Evolutionary conservation across 306 rosid genomes (phyloP).

Genomic region (Medicago arabica): DNA sequence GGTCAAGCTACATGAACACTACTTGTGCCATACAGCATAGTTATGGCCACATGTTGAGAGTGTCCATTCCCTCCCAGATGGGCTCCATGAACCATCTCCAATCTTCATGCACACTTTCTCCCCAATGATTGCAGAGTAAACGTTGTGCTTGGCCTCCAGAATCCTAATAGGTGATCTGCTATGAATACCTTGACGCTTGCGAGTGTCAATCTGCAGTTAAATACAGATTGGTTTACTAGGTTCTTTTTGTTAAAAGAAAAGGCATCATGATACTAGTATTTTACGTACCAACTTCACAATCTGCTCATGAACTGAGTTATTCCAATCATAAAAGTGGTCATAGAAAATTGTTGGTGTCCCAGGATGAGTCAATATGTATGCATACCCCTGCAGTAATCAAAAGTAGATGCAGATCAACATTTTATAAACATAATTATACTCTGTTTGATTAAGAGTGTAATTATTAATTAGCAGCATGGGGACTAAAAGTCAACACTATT

Average conservation of each 20-base stretch:
- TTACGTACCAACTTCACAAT: slow-evolving; percentile 79
- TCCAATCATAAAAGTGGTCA: slow-evolving; percentile 87
- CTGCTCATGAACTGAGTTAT: slow-evolving; percentile 64
- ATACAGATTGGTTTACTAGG: slow-evolving; percentile 14
- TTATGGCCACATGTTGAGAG: slow-evolving; percentile 72
- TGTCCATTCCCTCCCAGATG: slow-evolving; percentile 78
- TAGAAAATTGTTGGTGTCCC: slow-evolving; percentile 92
- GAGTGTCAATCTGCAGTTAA: slow-evolving; percentile 66
- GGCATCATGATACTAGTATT: background rate
- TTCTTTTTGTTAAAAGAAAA: slow-evolving; percentile 13
- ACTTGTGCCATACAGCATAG: slow-evolving; percentile 89
- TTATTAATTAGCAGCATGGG: background rate
- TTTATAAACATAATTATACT: background rate
- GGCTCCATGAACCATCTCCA: slow-evolving; percentile 89
- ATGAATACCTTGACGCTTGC: slow-evolving; percentile 77
- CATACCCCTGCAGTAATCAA: slow-evolving; percentile 69
- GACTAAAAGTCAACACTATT: background rate
- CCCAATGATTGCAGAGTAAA: slow-evolving; percentile 85
- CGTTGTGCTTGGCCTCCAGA: slow-evolving; percentile 75
- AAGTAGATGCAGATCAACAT: slow-evolving; percentile 15
- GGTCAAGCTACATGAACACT: slow-evolving; percentile 1
- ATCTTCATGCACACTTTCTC: slow-evolving; percentile 87
- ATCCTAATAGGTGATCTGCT: slow-evolving; percentile 79
- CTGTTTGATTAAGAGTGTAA: background rate
- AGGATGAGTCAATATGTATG: slow-evolving; percentile 90